A percentile compares a stretch with the other conserved stretches of the same genome.
Evolutionary conservation across 208 protist species (phyloP).

Genomic region (Leishmania arabica): DNA sequence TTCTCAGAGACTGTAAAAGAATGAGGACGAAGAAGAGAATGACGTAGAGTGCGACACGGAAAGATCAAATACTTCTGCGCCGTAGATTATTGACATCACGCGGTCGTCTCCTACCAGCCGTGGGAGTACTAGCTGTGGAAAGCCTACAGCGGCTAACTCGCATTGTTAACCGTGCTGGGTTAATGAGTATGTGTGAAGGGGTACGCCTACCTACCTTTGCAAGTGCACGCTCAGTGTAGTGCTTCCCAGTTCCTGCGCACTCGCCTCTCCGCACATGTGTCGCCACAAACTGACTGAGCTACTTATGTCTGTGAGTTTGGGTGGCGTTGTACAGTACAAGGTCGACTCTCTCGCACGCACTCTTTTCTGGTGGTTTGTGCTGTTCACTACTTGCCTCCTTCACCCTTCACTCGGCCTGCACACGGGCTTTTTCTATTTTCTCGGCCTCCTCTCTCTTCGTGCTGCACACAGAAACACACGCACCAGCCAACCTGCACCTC

Average conservation of each 20-base stretch:
- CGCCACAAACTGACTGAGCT: neutral
- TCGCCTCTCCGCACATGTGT: neutral
- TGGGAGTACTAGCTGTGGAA: neutral
- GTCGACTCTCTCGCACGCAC: neutral
- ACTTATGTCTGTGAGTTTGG: neutral
- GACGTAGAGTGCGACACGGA: neutral
- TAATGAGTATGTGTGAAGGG: neutral
- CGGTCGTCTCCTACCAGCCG: neutral
- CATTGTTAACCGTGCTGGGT: neutral
- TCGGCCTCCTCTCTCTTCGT: neutral
- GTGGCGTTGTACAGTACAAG: neutral
- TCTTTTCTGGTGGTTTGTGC: neutral
- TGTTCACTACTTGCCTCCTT: neutral
- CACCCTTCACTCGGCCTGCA: neutral
- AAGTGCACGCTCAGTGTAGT: neutral
- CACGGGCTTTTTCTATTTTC: neutral
- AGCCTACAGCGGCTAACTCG: neutral
- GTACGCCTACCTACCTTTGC: neutral
- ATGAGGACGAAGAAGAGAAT: neutral
- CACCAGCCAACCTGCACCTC: neutral
- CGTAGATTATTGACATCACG: neutral
- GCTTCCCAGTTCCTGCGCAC: neutral
- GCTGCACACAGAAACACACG: neutral
- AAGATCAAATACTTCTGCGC: neutral
- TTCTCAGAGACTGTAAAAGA: neutral